Base-by-base conservation (phyloP, 1,284 basidiomycete genomes). In the Cutaneotrichosporon spelunceum region DNA sequence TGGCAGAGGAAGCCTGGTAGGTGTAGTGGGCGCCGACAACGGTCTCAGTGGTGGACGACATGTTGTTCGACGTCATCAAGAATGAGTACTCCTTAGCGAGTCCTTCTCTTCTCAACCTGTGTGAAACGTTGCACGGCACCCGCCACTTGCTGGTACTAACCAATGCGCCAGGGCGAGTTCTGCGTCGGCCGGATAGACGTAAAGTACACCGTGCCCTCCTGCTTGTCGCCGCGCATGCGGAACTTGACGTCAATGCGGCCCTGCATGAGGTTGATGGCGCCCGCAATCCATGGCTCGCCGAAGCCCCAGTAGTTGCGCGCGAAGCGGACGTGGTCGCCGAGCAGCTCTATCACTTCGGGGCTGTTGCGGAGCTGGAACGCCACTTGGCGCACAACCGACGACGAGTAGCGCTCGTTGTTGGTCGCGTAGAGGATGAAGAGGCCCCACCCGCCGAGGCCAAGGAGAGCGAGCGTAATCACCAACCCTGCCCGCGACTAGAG, bases 211-310 rank as follows among this genome's bases (percentile, higher is more conserved):
- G 78, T 79, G 26, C 76, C 78, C 24, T 70, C 62, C n/a, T 70
- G 73, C 57, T 74, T 72, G 23, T 65, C 63, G 14, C 78, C 78
- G 48, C 65, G 64, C 56, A 80, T 69, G 44, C 76, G 66, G 70
- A 78, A 78, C 61, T 73, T 77, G 27, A 80, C 65, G 59, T 80
- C 78, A 45, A 80, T 77, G 29, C 74, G 71, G 56, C 78, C 78
- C 70, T 80, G 78, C 72, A 79, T 76, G 47, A 76, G 65, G 67
- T 78, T 80, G 65, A 78, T 72, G 30, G 66, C 71, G n/a, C 78
- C 78, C 24, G 73, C 73, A 48, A 79, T 78, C 72, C 74, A 79
- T n/a, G 78, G 77, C 57, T 78, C 73, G 30, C 77, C 76, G 49
- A 79, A 69, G 27, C 73, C 72, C 68, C 72, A 76, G 72, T 71